These are phyloP conservation scores for Gymnopilus junonius DNA, from an alignment of 768 basidiomycete genomes.

Conservation along the genomic window DNA sequence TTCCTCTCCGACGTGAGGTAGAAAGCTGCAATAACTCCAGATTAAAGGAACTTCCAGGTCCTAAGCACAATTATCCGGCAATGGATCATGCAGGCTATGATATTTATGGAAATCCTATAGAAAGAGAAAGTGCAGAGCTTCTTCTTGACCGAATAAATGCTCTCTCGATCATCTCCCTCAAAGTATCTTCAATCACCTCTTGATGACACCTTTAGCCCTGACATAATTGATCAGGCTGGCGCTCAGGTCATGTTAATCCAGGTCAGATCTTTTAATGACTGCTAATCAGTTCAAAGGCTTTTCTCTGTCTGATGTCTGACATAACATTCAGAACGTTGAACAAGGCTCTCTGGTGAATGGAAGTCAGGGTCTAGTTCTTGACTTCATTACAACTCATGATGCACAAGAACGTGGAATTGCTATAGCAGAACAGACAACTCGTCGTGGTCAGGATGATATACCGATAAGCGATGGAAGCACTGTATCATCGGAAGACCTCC, in stretches of 20 bases:
- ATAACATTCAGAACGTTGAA: slow-evolving; percentile 53
- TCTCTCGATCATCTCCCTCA: slow-evolving; percentile 50
- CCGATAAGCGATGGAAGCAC: neutral
- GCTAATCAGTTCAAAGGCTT: neutral
- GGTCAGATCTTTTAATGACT: slow-evolving; percentile 37
- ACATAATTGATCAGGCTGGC: slow-evolving; percentile 47
- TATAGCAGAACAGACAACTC: slow-evolving; percentile 31
- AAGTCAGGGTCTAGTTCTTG: slow-evolving; percentile 57
- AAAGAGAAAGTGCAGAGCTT: slow-evolving; percentile 26
- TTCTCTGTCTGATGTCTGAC: neutral
- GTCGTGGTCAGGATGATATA: neutral
- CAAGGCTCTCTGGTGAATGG: slow-evolving; percentile 72
- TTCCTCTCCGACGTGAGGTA: slow-evolving; percentile 78
- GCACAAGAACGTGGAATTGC: slow-evolving; percentile 42
- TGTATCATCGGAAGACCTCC: neutral
- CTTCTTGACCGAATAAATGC: slow-evolving; percentile 56
- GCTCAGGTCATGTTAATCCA: slow-evolving; percentile 85
- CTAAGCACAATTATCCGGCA: slow-evolving; percentile 36
- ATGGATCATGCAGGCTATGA: slow-evolving; percentile 52
- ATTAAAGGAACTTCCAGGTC: slow-evolving; percentile 51
- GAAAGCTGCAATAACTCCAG: slow-evolving; percentile 71
- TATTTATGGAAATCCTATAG: slow-evolving; percentile 37
- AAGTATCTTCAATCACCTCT: slow-evolving; percentile 30
- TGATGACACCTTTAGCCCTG: neutral
- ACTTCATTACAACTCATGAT: slow-evolving; percentile 52